Evolutionary conservation across 805 yeast genomes (phyloP).

Genomic region (Schizosaccharomyces cryophilus): DNA sequence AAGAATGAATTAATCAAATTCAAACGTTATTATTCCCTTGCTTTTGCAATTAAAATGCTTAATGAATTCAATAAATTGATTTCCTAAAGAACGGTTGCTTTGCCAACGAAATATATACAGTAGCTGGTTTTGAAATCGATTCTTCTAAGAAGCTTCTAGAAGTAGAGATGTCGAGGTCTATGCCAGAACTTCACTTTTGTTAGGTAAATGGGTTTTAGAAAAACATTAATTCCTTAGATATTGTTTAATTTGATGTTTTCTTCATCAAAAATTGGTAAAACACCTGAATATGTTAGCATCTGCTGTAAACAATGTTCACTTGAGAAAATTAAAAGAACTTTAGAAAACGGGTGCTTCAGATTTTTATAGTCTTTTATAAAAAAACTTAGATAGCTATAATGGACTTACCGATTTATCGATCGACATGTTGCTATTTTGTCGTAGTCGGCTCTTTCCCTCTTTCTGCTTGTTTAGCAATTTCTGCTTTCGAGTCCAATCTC

Average conservation of each 20-base stretch:
- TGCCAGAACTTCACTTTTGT: background rate
- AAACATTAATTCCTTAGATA: background rate
- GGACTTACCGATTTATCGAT: slow-evolving; percentile 15
- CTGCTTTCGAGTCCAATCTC: slow-evolving; percentile 74
- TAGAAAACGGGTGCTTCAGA: background rate
- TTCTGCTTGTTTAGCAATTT: slow-evolving; percentile 71
- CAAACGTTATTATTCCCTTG: background rate
- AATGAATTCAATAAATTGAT: background rate
- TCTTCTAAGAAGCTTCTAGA: background rate
- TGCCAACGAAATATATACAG: too few species aligned
- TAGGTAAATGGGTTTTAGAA: background rate
- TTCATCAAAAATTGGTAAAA: slow-evolving; percentile 10
- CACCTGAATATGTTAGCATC: slow-evolving; percentile 4
- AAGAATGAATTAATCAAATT: too few species aligned
- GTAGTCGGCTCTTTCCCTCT: slow-evolving; percentile 75
- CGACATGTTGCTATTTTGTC: slow-evolving; percentile 49
- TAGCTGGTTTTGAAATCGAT: background rate
- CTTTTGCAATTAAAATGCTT: background rate
- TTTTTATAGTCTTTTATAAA: background rate
- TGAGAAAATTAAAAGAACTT: background rate
- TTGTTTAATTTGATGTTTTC: background rate
- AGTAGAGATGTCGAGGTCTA: background rate
- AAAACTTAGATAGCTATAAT: background rate
- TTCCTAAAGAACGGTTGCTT: too few species aligned
- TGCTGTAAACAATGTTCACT: background rate